Evolutionary conservation across 768 basidiomycete species (phyloP).

Genomic region (Naematelia encephala): DNA sequence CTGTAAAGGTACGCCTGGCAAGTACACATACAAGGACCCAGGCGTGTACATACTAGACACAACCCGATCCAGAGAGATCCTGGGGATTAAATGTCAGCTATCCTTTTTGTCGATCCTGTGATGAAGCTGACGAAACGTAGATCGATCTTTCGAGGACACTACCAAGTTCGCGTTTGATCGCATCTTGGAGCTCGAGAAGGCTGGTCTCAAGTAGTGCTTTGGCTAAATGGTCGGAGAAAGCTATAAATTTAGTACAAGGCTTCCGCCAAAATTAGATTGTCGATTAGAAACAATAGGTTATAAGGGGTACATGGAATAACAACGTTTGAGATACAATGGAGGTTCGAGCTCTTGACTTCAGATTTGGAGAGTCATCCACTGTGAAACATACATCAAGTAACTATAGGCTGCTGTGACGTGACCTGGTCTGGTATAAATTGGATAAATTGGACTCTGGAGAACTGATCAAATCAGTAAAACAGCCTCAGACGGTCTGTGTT

Average conservation of each 20-base stretch:
- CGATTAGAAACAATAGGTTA: no score
- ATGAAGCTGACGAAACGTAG: constrained; percentile 10
- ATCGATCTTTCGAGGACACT: constrained; percentile 29
- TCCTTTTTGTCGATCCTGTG: neutral
- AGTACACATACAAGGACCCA: constrained; percentile 26
- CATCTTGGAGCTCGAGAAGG: constrained; percentile 32
- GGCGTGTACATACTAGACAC: constrained; percentile 33
- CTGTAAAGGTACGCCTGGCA: constrained; percentile 24
- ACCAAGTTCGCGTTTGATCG: constrained; percentile 25
- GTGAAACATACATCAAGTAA: neutral
- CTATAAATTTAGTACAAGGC: no score
- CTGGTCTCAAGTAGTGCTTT: constrained; percentile 13
- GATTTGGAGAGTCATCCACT: no score
- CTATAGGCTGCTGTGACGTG: neutral
- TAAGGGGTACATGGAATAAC: no score
- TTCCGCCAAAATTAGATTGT: no score
- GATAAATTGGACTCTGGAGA: constrained; percentile 34
- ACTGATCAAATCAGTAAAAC: constrained; percentile 12
- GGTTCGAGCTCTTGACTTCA: no score
- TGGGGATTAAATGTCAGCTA: constrained; percentile 36
- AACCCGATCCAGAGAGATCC: constrained; percentile 27
- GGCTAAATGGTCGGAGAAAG: no score
- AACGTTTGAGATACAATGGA: no score
- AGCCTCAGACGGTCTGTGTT: neutral
- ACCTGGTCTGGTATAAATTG: constrained; percentile 29